Conservation (phyloP, 441 rosid species). For the Bruguiera hainesii region DNA sequence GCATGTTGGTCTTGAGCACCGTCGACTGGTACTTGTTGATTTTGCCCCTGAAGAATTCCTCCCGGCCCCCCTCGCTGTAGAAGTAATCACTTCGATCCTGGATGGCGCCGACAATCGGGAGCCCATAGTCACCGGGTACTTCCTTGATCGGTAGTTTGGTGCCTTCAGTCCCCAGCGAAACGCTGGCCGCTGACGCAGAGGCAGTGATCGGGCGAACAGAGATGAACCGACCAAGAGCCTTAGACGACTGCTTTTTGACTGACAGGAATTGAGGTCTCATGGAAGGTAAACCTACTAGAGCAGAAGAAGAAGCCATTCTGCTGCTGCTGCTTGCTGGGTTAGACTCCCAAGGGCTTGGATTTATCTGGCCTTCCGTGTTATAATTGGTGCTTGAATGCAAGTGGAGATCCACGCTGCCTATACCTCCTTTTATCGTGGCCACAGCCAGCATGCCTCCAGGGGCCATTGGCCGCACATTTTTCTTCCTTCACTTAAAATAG, state of each 20-base stretch:
- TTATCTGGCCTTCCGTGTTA: no score
- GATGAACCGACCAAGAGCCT: constrained; percentile 13
- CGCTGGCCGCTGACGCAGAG: constrained; percentile 34
- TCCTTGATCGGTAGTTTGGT: constrained; percentile 50
- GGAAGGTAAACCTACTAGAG: constrained; percentile 27
- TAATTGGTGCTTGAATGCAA: no score
- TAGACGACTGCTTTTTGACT: not conserved
- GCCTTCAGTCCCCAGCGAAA: constrained; percentile 13
- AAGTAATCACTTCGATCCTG: constrained; percentile 71
- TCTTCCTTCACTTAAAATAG: no score
- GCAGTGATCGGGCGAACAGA: constrained; percentile 32
- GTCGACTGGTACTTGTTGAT: constrained; percentile 67
- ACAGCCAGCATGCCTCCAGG: no score
- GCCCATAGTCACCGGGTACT: constrained; percentile 72
- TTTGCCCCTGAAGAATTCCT: constrained; percentile 61
- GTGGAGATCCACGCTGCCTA: no score
- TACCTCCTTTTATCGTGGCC: no score
- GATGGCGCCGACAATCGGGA: constrained; percentile 60
- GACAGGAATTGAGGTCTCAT: constrained; percentile 15
- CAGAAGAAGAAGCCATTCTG: constrained; percentile 25
- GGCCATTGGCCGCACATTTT: no score
- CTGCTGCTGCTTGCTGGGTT: no score
- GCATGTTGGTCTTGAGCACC: constrained; percentile 61
- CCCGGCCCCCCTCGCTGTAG: constrained; percentile 54
- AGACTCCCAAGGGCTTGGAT: no score